These are phyloP conservation scores for Cyberlindnera mississippiensis DNA, from an alignment of 805 yeast genomes.

Conservation along the genomic window DNA sequence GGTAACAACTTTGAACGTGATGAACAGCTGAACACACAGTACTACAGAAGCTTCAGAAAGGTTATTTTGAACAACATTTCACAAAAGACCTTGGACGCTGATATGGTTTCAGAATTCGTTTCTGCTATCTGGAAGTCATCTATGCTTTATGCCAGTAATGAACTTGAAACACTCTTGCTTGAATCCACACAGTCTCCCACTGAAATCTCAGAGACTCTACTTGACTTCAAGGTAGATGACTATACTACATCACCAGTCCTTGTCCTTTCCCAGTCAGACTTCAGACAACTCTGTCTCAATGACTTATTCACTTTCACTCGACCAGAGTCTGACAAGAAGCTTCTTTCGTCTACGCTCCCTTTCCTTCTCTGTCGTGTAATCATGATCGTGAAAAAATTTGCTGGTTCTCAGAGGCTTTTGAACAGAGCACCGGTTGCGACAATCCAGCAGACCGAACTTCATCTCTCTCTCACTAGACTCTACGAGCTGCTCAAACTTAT, in stretches of 20 bases:
- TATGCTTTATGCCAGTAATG: slow-evolving; percentile 54
- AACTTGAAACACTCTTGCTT: slow-evolving; percentile 41
- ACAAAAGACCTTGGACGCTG: slow-evolving; percentile 26
- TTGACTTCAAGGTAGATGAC: slow-evolving; percentile 41
- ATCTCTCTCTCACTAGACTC: slow-evolving; percentile 42
- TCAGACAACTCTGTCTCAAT: slow-evolving; percentile 54
- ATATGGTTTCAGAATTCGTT: slow-evolving; percentile 41
- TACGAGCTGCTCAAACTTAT: slow-evolving; percentile 23
- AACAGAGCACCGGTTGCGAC: slow-evolving; percentile 63
- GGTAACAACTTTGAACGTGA: slow-evolving; percentile 27
- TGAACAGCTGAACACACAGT: slow-evolving; percentile 44
- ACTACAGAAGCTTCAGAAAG: slow-evolving; percentile 39
- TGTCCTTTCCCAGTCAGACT: slow-evolving; percentile 39
- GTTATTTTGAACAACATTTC: slow-evolving; percentile 40
- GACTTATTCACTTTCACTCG: slow-evolving; percentile 44
- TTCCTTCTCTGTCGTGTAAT: slow-evolving; percentile 56
- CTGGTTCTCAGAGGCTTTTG: slow-evolving; percentile 58
- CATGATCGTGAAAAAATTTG: slow-evolving; percentile 56
- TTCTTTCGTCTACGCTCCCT: slow-evolving; percentile 35
- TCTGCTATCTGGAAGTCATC: slow-evolving; percentile 54
- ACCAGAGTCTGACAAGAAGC: slow-evolving; percentile 13
- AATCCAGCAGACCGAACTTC: slow-evolving; percentile 62
- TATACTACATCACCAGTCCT: slow-evolving; percentile 53
- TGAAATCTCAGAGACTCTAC: slow-evolving; percentile 36
- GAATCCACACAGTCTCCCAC: slow-evolving; percentile 28